phyloP scores from a whole-genome alignment of 2,329 filamentous ascomycete species.

The Passalora sequoiae region DNA sequence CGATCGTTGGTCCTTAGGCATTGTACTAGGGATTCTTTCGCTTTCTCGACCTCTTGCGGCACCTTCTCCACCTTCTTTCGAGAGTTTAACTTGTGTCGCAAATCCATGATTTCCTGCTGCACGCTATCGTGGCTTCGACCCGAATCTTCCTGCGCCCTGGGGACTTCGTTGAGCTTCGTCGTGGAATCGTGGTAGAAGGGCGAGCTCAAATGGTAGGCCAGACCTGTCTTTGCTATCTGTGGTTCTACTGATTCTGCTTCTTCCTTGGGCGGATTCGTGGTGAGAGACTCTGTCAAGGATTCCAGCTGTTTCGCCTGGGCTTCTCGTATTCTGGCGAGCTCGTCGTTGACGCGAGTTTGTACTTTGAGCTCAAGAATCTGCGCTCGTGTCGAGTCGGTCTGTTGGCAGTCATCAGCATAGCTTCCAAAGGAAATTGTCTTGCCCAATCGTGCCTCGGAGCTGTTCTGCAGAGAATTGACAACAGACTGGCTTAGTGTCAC shows the following conservation, averaged over 20 bases:
- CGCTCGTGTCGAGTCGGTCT: constrained; percentile 86
- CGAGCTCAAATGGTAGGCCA: constrained; percentile 31
- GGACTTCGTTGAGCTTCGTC: constrained; percentile 33
- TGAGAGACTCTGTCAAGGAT: constrained; percentile 56
- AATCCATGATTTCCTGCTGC: constrained; percentile 52
- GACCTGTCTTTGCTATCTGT: constrained; percentile 22
- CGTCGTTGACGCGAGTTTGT: constrained; percentile 77
- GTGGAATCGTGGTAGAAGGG: constrained; percentile 36
- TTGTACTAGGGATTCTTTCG: constrained; percentile 68
- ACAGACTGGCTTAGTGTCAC: constrained; percentile 74
- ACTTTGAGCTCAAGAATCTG: constrained; percentile 80
- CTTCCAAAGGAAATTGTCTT: constrained; percentile 8
- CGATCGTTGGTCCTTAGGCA: constrained; percentile 82
- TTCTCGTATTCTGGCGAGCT: constrained; percentile 74
- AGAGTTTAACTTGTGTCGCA: constrained; percentile 47
- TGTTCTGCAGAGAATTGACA: constrained; percentile 75
- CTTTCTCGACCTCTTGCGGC: constrained; percentile 66
- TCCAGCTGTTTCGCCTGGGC: constrained; percentile 65
- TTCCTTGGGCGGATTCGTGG: constrained; percentile 33
- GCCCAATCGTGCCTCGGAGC: constrained; percentile 64
- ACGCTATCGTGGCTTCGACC: constrained; percentile 49
- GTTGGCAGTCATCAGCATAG: constrained; percentile 12
- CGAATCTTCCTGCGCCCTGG: constrained; percentile 37
- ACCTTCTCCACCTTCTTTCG: constrained; percentile 58
- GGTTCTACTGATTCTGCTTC: constrained; percentile 26